phyloP scores from a whole-genome alignment of 768 basidiomycete genomes.

The Boletus patriciae region DNA sequence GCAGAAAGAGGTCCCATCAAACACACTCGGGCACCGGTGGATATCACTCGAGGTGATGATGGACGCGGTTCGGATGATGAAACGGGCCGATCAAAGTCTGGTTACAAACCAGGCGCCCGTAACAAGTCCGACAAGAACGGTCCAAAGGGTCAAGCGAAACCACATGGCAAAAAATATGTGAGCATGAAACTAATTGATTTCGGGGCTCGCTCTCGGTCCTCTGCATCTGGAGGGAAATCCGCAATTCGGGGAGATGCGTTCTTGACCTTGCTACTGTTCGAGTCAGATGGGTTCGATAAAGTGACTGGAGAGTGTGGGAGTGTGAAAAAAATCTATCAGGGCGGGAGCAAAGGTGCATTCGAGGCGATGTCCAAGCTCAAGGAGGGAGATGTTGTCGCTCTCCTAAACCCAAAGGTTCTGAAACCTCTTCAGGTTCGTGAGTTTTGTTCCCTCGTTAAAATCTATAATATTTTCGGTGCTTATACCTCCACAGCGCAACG shows the following conservation, averaged over 20 bases:
- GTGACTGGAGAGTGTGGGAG: conserved; percentile 51
- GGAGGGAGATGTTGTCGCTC: conserved; percentile 87
- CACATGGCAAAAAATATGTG: conserved; percentile 75
- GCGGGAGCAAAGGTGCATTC: conserved; percentile 91
- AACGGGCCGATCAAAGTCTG: conserved; percentile 7
- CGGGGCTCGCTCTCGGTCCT: conserved; percentile 58
- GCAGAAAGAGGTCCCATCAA: conserved; percentile 85
- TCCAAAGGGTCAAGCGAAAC: conserved; percentile 33
- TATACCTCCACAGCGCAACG: conserved; percentile 22
- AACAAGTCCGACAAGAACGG: conserved; percentile 20
- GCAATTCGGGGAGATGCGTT: conserved; percentile 79
- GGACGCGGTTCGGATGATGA: conserved; percentile 39
- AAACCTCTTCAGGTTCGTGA: conserved; percentile 77
- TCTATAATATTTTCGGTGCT: neutral
- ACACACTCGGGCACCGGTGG: conserved; percentile 66
- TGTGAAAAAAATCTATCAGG: conserved; percentile 69
- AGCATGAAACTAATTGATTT: conserved; percentile 85
- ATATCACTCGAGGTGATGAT: conserved; percentile 45
- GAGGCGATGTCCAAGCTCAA: conserved; percentile 82
- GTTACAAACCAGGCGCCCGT: neutral
- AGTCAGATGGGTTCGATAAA: conserved; percentile 71
- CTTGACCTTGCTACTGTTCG: conserved; percentile 82
- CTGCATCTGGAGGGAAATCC: conserved; percentile 54
- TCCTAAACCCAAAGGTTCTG: conserved; percentile 84
- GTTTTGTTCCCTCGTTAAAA: neutral